Evolutionary conservation across 2,329 filamentous ascomycete genomes (phyloP).

Genomic region (Capronia epimyces): DNA sequence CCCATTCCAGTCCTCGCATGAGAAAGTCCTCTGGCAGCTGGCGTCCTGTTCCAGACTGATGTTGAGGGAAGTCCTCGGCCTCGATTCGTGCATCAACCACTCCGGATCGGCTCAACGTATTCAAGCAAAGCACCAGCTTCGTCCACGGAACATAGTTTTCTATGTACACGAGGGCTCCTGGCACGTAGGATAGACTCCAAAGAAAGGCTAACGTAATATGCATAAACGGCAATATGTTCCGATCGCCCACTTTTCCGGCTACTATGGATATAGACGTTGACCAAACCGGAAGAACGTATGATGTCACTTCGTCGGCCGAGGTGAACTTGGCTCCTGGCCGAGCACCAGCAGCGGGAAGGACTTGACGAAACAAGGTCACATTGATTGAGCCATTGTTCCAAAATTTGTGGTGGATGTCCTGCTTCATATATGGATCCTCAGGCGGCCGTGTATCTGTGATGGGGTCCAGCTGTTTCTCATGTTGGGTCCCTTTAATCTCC

Average conservation of each 20-base stretch:
- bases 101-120: conserved; percentile 44
- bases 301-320: conserved; percentile 30
- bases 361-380: conserved; percentile 10
- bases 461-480: conserved; percentile 4
- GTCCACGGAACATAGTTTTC: conserved; percentile 48
- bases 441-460: not conserved
- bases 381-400: conserved; percentile 19
- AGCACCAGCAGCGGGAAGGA: conserved; percentile 15
- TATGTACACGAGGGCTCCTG: conserved; percentile 37
- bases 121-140: conserved; percentile 49
- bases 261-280: conserved; percentile 42
- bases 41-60: conserved; percentile 37
- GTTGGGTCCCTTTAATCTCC: conserved; percentile 9
- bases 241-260: conserved; percentile 46
- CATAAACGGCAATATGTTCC: conserved; percentile 50
- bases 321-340: conserved; percentile 24
- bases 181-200: conserved; percentile 38
- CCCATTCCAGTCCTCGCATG: conserved; percentile 52
- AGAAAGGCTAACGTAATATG: conserved; percentile 53
- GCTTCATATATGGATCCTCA: conserved; percentile 13
- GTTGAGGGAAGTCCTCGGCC: conserved; percentile 39
- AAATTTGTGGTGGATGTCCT: conserved; percentile 23
- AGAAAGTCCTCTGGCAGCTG: conserved; percentile 57
- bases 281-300: conserved; percentile 37
- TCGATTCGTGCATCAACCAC: conserved; percentile 36